A percentile compares a stretch with the other conserved stretches of the same genome.
phyloP scores from a whole-genome alignment of 805 yeast species.

The Cyberlindnera bimundalis region DNA sequence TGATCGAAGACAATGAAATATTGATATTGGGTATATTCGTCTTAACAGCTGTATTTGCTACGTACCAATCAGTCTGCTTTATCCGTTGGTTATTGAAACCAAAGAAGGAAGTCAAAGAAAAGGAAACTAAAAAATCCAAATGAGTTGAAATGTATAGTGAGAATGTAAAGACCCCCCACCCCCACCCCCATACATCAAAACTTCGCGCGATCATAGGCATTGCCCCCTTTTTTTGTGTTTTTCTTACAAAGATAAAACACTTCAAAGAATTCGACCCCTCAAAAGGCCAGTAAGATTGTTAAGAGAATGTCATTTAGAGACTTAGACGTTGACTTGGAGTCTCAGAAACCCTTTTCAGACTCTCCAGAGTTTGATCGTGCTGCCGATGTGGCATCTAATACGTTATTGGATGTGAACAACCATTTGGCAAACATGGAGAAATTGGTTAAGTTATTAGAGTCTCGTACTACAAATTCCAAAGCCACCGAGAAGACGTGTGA shows the following conservation, averaged over 20 bases:
- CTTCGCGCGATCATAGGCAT: no score
- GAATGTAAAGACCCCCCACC: no score
- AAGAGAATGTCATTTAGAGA: constrained; percentile 28
- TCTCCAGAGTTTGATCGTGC: constrained; percentile 51
- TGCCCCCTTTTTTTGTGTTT: no score
- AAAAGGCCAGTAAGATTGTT: no score
- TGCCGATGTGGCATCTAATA: constrained; percentile 42
- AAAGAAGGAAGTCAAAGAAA: not conserved
- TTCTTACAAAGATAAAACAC: no score
- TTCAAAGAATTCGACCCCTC: no score
- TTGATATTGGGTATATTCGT: constrained; percentile 38
- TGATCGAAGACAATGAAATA: constrained; percentile 49
- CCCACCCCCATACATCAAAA: no score
- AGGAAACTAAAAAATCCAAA: not conserved
- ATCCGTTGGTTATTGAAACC: not conserved
- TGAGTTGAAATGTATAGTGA: no score
- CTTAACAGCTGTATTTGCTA: constrained; percentile 8
- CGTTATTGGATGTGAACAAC: constrained; percentile 51
- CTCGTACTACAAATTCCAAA: constrained; percentile 22
- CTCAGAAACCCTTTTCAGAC: constrained; percentile 35
- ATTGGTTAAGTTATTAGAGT: constrained; percentile 36
- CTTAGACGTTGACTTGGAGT: constrained; percentile 26
- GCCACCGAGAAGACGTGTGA: constrained; percentile 37
- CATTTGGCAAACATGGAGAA: constrained; percentile 48
- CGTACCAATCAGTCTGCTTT: constrained; percentile 4